Conservation (phyloP, 768 basidiomycete species). For the Cystobasidium ongulense region DNA sequence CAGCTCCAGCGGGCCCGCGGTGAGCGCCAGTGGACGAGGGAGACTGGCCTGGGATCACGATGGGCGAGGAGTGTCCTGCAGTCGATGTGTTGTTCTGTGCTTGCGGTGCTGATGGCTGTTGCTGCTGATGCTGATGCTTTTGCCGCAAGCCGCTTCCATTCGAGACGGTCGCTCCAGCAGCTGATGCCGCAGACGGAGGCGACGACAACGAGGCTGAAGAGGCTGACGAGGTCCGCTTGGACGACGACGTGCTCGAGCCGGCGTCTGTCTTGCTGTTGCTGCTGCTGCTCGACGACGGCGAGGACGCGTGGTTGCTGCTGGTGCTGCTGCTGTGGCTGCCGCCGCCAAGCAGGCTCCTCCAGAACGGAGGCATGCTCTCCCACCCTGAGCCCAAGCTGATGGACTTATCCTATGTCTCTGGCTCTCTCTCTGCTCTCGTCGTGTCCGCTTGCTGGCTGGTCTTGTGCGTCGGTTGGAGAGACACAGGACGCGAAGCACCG, state of each 20-base stretch:
- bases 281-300: not conserved
- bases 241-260: not conserved
- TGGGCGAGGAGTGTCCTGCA: not conserved
- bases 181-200: not conserved
- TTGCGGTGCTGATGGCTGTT: not conserved
- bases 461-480: too few relatives aligned
- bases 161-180: not conserved
- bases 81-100: not conserved
- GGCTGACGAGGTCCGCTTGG: not conserved
- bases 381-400: not conserved
- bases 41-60: not conserved
- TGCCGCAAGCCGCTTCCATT: not conserved
- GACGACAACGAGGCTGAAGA: too few relatives aligned
- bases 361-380: conserved; percentile 21
- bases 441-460: too few relatives aligned
- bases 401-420: not conserved
- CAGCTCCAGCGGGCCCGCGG: not conserved
- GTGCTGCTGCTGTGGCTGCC: conserved; percentile 25
- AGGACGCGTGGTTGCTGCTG: not conserved
- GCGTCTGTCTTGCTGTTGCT: not conserved
- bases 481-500: too few relatives aligned
- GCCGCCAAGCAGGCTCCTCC: conserved; percentile 1
- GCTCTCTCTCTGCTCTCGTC: not conserved
- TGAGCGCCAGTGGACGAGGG: not conserved
- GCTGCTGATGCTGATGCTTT: not conserved